Percentiles rank a stretch among this genome's conserved stretches.
Evolutionary conservation across 1,139 yeast species (phyloP).

Genomic region (Yamadazyma epiphylla): DNA sequence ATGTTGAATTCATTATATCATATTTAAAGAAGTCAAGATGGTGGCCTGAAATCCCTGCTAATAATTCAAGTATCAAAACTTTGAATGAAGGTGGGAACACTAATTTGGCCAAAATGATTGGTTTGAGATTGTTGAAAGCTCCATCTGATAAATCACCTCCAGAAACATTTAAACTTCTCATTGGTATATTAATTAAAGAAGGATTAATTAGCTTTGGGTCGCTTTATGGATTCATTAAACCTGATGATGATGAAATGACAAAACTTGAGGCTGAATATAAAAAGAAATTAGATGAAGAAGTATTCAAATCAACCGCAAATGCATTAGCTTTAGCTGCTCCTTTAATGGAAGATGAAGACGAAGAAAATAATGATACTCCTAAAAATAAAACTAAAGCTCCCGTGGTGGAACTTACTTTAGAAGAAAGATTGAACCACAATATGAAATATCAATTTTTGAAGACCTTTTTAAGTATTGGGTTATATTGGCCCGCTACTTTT

Average conservation of each 20-base stretch:
- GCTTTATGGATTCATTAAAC: conserved; percentile 54
- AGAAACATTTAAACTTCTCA: conserved; percentile 44
- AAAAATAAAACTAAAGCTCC: conserved; percentile 5
- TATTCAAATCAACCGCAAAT: conserved; percentile 64
- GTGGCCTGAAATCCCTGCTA: conserved; percentile 55
- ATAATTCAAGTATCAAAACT: conserved; percentile 23
- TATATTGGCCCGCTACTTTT: conserved; percentile 60
- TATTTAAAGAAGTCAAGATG: conserved; percentile 54
- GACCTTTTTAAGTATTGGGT: conserved; percentile 56
- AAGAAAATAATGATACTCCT: conserved; percentile 18
- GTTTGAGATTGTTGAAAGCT: conserved; percentile 46
- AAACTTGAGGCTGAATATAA: conserved; percentile 44
- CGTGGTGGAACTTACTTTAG: conserved; percentile 10
- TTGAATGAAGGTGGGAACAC: conserved; percentile 52
- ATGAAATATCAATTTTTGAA: conserved; percentile 42
- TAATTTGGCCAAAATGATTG: conserved; percentile 58
- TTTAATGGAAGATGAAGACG: conserved; percentile 62
- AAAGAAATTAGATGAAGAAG: conserved; percentile 55
- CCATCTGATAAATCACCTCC: conserved; percentile 32
- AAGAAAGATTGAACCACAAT: conserved; percentile 19
- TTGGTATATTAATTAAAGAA: conserved; percentile 59
- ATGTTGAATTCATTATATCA: conserved; percentile 43
- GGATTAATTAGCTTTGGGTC: conserved; percentile 66
- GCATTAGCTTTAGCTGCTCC: conserved; percentile 91
- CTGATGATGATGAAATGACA: conserved; percentile 39